phyloP scores from a whole-genome alignment of 768 basidiomycete species.

The Exidia glandulosa region DNA sequence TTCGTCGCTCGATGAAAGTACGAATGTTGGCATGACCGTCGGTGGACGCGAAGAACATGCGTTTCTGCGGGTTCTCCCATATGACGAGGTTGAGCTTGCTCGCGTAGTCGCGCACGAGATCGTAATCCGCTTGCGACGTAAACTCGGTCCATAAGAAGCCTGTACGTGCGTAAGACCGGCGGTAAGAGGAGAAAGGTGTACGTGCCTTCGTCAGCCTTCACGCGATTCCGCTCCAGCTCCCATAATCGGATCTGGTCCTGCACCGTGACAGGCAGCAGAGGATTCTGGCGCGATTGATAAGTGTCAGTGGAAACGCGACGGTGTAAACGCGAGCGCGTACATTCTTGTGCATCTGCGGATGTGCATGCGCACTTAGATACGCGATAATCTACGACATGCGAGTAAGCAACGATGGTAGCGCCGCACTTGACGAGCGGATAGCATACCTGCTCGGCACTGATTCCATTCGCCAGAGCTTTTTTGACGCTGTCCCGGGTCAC shows the following conservation, averaged over 20 bases:
- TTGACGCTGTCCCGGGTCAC: constrained; percentile 94
- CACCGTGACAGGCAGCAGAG: constrained; percentile 89
- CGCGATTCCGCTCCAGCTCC: constrained; percentile 90
- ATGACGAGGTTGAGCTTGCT: constrained; percentile 69
- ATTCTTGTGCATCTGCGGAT: constrained; percentile 95
- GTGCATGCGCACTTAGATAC: constrained; percentile 88
- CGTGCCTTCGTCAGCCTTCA: constrained; percentile 80
- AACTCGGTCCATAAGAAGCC: constrained; percentile 87
- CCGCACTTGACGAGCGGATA: constrained; percentile 2
- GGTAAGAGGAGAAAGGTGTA: constrained; percentile 8
- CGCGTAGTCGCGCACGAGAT: constrained; percentile 78
- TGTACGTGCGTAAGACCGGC: constrained; percentile 17
- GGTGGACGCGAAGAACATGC: constrained; percentile 73
- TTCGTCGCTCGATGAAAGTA: constrained; percentile 61
- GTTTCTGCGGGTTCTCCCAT: constrained; percentile 65
- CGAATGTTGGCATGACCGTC: constrained; percentile 72
- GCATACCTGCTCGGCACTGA: constrained; percentile 87
- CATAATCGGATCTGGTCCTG: constrained; percentile 97
- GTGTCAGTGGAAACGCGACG: background rate
- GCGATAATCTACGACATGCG: constrained; percentile 66
- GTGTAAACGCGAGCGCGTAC: constrained; percentile 33
- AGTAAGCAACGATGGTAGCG: background rate
- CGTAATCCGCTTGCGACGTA: constrained; percentile 77
- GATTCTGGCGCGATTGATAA: constrained; percentile 48
- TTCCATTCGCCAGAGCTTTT: constrained; percentile 87